Base-by-base conservation (phyloP, 306 rosid species). In the Adenanthera pavonina region DNA sequence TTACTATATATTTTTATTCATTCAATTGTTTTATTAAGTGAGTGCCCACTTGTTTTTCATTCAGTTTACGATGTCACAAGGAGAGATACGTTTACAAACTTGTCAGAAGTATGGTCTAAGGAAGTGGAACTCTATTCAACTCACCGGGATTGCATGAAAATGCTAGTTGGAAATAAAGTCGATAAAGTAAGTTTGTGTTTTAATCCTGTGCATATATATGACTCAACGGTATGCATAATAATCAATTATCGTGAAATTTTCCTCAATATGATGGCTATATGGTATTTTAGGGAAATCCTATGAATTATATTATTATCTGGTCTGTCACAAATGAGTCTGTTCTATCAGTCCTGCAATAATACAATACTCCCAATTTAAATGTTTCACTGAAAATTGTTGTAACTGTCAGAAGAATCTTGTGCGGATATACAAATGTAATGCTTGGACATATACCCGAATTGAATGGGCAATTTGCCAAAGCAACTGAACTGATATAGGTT, bases 151-250 rank as follows among this genome's bases (percentile, higher is more conserved):
- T 93, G 96, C 74, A 92, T 93, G 88, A 95, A 90, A 89, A 90
- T 95, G 88, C 98, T 95, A 61, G 97, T 95, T 70, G 99, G 99
- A 56, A 95, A 95, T 61, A 95, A 95, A 86, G 94, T 95, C 78
- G 99, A 95, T 78, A 85, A 86, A 78, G 99, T 95, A 90, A 89
- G 96, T 85, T 85, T 59, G 33, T 53, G 38, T 77, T 72, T 57
- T 74, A 43, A 20, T 74, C 59, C 66, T 60, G 44, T 13, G 36
- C 57, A 10, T 72, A 74, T 65, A 47, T 44, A 49, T 35, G 47
- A 80, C 35, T 57, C 35, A 40, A n/a, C 40, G 76, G 57, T 73
- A 70, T 13, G 17, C 70, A 43, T 33, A 77, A 43, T 33, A 77
- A 62, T 20, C 62, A 76, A 38, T 47, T 36, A 41, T 65, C 38